Base-by-base conservation (phyloP, 768 basidiomycete genomes). In the Russula emetica region DNA sequence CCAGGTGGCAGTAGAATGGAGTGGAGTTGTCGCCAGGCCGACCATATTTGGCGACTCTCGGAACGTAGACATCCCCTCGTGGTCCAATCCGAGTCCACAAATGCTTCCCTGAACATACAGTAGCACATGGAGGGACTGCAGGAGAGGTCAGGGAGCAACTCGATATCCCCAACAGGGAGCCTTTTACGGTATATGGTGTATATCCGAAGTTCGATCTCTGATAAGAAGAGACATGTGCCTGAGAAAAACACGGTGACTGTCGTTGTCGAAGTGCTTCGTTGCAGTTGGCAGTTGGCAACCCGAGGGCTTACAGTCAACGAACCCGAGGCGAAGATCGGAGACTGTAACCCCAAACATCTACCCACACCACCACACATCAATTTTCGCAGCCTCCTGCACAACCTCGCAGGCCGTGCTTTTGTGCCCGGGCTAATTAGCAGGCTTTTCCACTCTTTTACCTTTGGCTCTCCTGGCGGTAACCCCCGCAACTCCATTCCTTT, bases 401-500 rank as follows among this genome's bases (percentile, higher is more conserved):
- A 14, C 49, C 1, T 61, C 18, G 54, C 52, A 44, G 58, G 58
- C 18, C 34, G 62, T 20, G 30, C 34, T 30, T 26, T 30, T 26
- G 36, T 14, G 49, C 47, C 13, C 36, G 24, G 26, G 20, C 47
- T 44, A 10, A 20, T 9, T 42, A 1, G 11, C n/a, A 40, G 53
- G 58, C 58, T 40, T 54, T 32, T 50, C 26, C 51, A 7, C n/a
- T 42, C 52, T 32, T 24, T 18, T 57, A 49, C 22, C 45, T 26
- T 36, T 1, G 3, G 3, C 6, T 36, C 8, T 5, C 44, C 47
- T 34, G 50, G 56, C 9, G n/a, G 28, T 16, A 47, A 20, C 10
- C 51, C n/a, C n/a, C 44, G n/a, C 5, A 54, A 18, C 47, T 1
- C 40, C 63, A 32, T 51, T 64, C 63, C 5, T 64, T 64, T 10